These are phyloP conservation scores for Leccinellum rugosiceps DNA, from an alignment of 768 basidiomycete species.

Conservation along the genomic window DNA sequence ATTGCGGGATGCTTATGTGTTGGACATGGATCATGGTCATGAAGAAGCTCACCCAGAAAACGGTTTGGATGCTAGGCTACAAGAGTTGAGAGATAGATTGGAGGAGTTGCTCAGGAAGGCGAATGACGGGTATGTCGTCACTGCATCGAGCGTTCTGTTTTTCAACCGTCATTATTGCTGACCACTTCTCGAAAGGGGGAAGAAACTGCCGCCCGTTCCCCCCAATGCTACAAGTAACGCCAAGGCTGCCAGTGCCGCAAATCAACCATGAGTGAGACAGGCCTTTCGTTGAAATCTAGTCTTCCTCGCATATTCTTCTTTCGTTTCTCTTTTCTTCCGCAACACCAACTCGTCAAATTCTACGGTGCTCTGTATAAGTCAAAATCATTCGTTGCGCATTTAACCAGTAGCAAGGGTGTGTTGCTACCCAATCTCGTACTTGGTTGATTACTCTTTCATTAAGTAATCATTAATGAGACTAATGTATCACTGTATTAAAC, in stretches of 20 bases:
- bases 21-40: slow-evolving; percentile 56
- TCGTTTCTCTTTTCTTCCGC: not conserved
- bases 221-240: not conserved
- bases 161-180: not conserved
- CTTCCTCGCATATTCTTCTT: not conserved
- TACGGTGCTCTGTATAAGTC: too few species aligned
- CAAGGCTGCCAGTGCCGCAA: not conserved
- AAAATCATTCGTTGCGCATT: not conserved
- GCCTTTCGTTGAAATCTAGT: not conserved
- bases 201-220: not conserved
- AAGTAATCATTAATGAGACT: not conserved
- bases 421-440: not conserved
- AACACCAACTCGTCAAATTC: not conserved
- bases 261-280: not conserved
- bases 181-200: not conserved
- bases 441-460: not conserved
- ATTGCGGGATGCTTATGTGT: slow-evolving; percentile 57
- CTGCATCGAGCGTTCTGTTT: not conserved
- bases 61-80: slow-evolving; percentile 7
- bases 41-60: slow-evolving; percentile 11
- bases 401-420: too few species aligned
- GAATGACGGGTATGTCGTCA: slow-evolving; percentile 20
- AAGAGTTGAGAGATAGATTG: slow-evolving; percentile 18
- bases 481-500: too few species aligned
- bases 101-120: slow-evolving; percentile 29